Evolutionary conservation across 768 basidiomycete genomes (phyloP).

Genomic region (Lyophyllum atratum): DNA sequence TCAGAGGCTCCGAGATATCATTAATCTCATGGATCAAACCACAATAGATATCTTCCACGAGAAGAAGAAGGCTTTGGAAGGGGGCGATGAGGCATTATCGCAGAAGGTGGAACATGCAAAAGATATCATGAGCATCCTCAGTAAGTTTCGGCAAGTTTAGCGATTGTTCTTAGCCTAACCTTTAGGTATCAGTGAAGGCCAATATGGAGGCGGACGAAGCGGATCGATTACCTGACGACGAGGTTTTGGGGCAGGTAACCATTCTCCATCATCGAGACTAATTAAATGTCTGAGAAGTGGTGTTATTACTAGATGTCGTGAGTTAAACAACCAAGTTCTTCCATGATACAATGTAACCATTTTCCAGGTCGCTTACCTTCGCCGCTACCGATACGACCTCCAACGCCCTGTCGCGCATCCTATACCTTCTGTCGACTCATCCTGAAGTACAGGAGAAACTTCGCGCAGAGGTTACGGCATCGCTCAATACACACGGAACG

Average conservation of each 20-base stretch:
- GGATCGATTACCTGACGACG: conserved; percentile 30
- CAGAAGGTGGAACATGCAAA: conserved; percentile 31
- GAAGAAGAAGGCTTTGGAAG: conserved; percentile 31
- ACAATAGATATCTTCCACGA: conserved; percentile 28
- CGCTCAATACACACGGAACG: conserved; percentile 6
- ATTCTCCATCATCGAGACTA: background rate
- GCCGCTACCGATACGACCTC: conserved; percentile 38
- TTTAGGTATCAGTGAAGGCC: conserved; percentile 26
- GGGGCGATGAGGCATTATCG: conserved; percentile 27
- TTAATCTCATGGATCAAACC: conserved; percentile 31
- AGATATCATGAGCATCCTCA: conserved; percentile 29
- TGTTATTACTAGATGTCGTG: background rate
- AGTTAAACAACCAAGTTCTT: background rate
- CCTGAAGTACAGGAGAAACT: conserved; percentile 34
- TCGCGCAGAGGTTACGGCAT: conserved; percentile 26
- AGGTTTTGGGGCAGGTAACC: conserved; percentile 31
- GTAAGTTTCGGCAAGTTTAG: conserved; percentile 10
- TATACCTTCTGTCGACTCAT: conserved; percentile 28
- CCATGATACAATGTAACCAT: background rate
- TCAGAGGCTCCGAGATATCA: conserved; percentile 24
- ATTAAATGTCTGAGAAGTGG: background rate
- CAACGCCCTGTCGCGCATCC: conserved; percentile 27
- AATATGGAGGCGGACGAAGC: conserved; percentile 26
- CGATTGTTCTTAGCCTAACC: background rate
- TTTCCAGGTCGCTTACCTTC: conserved; percentile 29